These are phyloP conservation scores for Penicillium sp. DNA, from an alignment of 2,329 filamentous ascomycete species.

Conservation along the genomic window DNA sequence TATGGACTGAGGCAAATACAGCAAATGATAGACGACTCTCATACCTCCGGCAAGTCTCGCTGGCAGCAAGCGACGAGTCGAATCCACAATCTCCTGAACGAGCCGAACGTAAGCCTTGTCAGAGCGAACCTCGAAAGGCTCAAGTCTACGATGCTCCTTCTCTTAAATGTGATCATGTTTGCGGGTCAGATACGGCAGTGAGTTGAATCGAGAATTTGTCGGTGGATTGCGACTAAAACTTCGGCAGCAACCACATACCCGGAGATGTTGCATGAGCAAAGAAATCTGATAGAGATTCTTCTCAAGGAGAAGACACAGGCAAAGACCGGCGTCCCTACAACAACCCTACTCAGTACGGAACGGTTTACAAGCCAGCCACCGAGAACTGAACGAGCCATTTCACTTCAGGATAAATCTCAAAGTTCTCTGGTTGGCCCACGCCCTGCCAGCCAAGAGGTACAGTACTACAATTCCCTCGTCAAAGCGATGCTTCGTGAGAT, in stretches of 20 bases:
- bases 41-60: not conserved
- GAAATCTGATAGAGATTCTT: constrained; percentile 7
- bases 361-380: not conserved
- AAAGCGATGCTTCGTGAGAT: constrained; percentile 11
- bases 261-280: constrained; percentile 8
- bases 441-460: not conserved
- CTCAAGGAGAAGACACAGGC: not conserved
- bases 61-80: constrained; percentile 14
- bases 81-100: constrained; percentile 24
- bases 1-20: constrained; percentile 23
- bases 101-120: constrained; percentile 27
- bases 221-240: not conserved
- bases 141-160: constrained; percentile 33
- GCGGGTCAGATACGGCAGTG: constrained; percentile 24
- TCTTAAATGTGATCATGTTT: constrained; percentile 37
- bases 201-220: not conserved
- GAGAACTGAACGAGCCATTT: not conserved
- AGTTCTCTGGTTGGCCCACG: too few species aligned
- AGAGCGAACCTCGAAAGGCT: constrained; percentile 32
- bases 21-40: constrained; percentile 1
- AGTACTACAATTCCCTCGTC: constrained; percentile 9
- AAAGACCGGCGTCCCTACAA: not conserved
- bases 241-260: constrained; percentile 8
- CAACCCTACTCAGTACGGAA: not conserved
- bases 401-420: not conserved